Evolutionary conservation across 768 basidiomycete species (phyloP), one percentile per base, ranked within the genome.

Genomic region (Tylopilus cervinicoccineus): DNA sequence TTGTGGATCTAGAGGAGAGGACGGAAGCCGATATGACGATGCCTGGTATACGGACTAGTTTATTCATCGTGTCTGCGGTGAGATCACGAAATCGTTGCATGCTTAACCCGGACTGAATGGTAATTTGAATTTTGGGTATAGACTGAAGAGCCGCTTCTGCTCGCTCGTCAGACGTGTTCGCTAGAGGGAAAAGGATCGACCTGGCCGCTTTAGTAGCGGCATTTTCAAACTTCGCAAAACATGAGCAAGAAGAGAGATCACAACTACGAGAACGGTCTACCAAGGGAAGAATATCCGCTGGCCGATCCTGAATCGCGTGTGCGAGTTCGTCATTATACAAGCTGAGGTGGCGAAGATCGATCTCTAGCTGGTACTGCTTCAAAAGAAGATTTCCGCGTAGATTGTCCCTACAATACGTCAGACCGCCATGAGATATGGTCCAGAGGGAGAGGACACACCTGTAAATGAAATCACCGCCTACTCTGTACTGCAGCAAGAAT

Each of bases 21-120:
- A 93, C 86, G 10, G 93, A 95, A 0, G 96, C 91, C 27, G 94
- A 94, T 64, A 98, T 97, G 64, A 98, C 93, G 59, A 99, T 99
- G 27, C 96, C 96, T 2, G 96, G 96, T 36, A 97, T 80, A 50
- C 96, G 88, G 31, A 99, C 94, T 36, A 99, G 84, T 63, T 90
- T 93, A 62, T 93, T 94, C 77, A 98, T 88, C 19, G 88, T 93
- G 58, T 93, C 81, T 10, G 96, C 96, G 0, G 88, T 89, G 34
- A 99, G 81, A 36, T 93, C 93, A 34, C 96, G 84, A 66, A 98
- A 96, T 65, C 90, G 92, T 45, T 90, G 81, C 72, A 98, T 77
- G 69, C 95, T 95, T 56, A 95, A 79, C 6, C 88, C 89, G n/a
- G 92, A 93, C 60, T 79, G 82, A 31, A 97, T 75, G 33, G 86